Conservation (phyloP, 2,329 filamentous ascomycete genomes). For the Beauveria australis region DNA sequence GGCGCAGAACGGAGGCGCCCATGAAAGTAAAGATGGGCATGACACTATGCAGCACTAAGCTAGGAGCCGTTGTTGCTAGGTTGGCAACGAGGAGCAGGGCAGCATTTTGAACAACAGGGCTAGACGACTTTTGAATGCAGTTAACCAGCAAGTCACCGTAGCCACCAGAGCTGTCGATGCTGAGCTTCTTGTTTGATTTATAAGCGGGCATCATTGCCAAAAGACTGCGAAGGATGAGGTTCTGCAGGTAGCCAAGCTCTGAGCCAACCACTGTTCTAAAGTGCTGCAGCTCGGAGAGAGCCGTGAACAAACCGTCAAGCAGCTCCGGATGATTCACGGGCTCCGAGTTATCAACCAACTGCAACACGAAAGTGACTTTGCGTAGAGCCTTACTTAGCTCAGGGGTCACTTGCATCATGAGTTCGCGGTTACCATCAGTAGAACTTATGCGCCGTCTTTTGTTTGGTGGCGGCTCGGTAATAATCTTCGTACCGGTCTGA, state of each 20-base stretch:
- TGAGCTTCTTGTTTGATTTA: constrained; percentile 50
- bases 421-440: constrained; percentile 53
- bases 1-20: constrained; percentile 80
- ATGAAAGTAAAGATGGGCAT: constrained; percentile 99
- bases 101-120: constrained; percentile 87
- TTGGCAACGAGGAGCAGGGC: constrained; percentile 82
- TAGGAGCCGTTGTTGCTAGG: constrained; percentile 78
- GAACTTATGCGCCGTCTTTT: constrained; percentile 76
- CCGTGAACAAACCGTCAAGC: constrained; percentile 70
- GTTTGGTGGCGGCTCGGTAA: constrained; percentile 61
- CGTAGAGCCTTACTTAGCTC: constrained; percentile 61
- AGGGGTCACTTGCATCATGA: constrained; percentile 52
- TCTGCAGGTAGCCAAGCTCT: constrained; percentile 84
- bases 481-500: constrained; percentile 63
- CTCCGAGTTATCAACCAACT: constrained; percentile 74
- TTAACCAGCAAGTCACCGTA: constrained; percentile 88
- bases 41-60: constrained; percentile 87
- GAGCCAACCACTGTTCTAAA: constrained; percentile 74
- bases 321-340: constrained; percentile 69
- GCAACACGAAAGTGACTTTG: constrained; percentile 77
- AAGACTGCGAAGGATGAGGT: constrained; percentile 72
- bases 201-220: constrained; percentile 75
- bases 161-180: constrained; percentile 70
- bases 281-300: constrained; percentile 79
- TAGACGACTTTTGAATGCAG: constrained; percentile 85